Percentiles rank a stretch among this genome's conserved stretches.
phyloP scores from a whole-genome alignment of 2,329 filamentous ascomycete species.

The Phyllosticta citriasiana region DNA sequence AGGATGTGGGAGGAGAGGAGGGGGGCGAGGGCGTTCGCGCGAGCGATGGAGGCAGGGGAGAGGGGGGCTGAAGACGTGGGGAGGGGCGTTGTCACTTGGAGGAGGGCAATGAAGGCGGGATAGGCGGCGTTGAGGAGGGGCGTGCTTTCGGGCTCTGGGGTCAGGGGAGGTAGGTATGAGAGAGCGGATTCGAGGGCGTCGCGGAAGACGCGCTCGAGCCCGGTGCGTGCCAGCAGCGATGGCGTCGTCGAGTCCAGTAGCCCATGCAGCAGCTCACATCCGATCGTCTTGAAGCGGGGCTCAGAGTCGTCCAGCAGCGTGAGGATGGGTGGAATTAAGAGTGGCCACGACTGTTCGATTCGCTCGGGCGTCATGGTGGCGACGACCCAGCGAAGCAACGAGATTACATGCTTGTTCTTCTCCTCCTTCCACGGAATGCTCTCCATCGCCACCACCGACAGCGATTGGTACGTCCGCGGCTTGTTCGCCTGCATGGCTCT shows the following conservation, averaged over 20 bases:
- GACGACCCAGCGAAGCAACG: slow-evolving; percentile 54
- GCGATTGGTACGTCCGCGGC: slow-evolving; percentile 21
- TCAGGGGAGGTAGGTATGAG: slow-evolving; percentile 67
- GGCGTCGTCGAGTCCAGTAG: slow-evolving; percentile 49
- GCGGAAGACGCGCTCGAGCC: slow-evolving; percentile 58
- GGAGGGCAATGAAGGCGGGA: slow-evolving; percentile 52
- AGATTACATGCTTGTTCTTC: slow-evolving; percentile 39
- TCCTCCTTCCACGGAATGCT: slow-evolving; percentile 53
- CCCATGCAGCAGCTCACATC: slow-evolving; percentile 43
- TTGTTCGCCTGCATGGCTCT: slow-evolving; percentile 35
- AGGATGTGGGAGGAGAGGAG: slow-evolving; percentile 34
- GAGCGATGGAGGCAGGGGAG: slow-evolving; percentile 18
- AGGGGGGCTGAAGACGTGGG: slow-evolving; percentile 8
- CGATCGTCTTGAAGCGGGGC: slow-evolving; percentile 42
- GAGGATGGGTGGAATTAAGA: slow-evolving; percentile 60
- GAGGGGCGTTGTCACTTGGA: slow-evolving; percentile 32
- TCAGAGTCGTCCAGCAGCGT: slow-evolving; percentile 57
- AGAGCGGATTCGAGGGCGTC: slow-evolving; percentile 62
- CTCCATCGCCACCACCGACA: slow-evolving; percentile 31
- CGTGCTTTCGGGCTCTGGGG: slow-evolving; percentile 60
- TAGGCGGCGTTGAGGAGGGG: slow-evolving; percentile 56
- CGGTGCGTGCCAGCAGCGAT: slow-evolving; percentile 48
- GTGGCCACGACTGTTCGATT: slow-evolving; percentile 52
- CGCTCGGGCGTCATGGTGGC: slow-evolving; percentile 37
- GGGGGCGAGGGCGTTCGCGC: slow-evolving; percentile 33